These are phyloP conservation scores for Fallopia convolvulus DNA, from an alignment of 148 eudicot species.

Conservation along the genomic window DNA sequence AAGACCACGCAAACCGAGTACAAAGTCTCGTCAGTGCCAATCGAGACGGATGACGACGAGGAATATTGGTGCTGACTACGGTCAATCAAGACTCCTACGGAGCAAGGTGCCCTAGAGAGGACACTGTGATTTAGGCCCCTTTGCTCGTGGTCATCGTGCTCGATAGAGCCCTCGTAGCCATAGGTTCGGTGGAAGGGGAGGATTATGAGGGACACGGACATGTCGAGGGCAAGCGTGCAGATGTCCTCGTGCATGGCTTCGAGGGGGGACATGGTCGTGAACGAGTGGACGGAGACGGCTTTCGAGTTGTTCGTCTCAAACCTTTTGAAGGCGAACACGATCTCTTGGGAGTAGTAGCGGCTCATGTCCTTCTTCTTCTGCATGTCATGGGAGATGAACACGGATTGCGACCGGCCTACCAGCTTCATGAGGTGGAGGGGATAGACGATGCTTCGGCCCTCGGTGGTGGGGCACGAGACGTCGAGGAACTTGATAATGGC, in stretches of 20 bases:
- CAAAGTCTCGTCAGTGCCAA: slow-evolving; percentile 22
- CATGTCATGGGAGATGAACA: slow-evolving; percentile 45
- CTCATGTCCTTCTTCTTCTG: slow-evolving; percentile 8
- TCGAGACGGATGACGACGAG: neutral
- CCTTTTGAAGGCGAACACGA: slow-evolving; percentile 46
- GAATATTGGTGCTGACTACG: slow-evolving; percentile 20
- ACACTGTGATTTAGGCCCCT: slow-evolving; percentile 36
- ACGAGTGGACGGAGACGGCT: slow-evolving; percentile 31
- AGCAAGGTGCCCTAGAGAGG: slow-evolving; percentile 44
- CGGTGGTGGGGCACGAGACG: slow-evolving; percentile 37
- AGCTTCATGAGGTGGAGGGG: slow-evolving; percentile 50
- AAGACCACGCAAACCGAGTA: slow-evolving; percentile 48
- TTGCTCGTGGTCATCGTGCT: slow-evolving; percentile 19
- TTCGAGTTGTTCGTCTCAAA: slow-evolving; percentile 31
- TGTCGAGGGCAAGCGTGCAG: slow-evolving; percentile 45
- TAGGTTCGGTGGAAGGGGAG: slow-evolving; percentile 61
- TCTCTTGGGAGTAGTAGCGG: slow-evolving; percentile 10
- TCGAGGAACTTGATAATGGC: slow-evolving; percentile 48
- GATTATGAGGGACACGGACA: slow-evolving; percentile 35
- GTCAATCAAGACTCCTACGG: slow-evolving; percentile 57
- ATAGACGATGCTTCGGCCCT: slow-evolving; percentile 33
- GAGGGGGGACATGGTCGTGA: slow-evolving; percentile 40
- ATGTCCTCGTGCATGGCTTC: slow-evolving; percentile 53
- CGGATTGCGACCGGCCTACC: slow-evolving; percentile 38
- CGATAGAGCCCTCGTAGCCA: slow-evolving; percentile 48